Evolutionary conservation across 345 rosid species (phyloP).

Genomic region (Gossypioides kirkii): DNA sequence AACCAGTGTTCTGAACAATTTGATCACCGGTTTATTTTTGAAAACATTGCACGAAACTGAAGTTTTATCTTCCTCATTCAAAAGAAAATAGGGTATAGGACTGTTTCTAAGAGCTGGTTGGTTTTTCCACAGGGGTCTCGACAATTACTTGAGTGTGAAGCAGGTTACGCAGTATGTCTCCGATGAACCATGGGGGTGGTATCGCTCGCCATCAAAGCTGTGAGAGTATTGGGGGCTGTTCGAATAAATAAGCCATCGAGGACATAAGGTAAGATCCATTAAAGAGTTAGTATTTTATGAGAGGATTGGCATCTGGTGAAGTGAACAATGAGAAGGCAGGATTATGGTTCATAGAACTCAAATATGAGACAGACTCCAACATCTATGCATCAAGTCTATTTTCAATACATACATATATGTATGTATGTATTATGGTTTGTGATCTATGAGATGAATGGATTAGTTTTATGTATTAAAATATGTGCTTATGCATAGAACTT

Average conservation of each 20-base stretch:
- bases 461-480: too few species aligned
- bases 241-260: neutral
- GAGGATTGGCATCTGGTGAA: neutral
- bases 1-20: too few species aligned
- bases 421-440: too few species aligned
- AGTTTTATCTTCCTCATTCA: too few species aligned
- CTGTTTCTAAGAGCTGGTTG: neutral
- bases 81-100: neutral
- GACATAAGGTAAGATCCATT: neutral
- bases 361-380: neutral
- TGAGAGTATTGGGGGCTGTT: slow-evolving; percentile 21
- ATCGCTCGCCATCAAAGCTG: slow-evolving; percentile 68
- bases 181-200: slow-evolving; percentile 92
- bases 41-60: too few species aligned
- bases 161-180: slow-evolving; percentile 81
- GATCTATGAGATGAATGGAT: too few species aligned
- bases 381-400: neutral
- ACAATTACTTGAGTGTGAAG: slow-evolving; percentile 84
- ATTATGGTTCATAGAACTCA: neutral
- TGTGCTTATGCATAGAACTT: too few species aligned
- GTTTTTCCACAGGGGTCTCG: slow-evolving; percentile 73
- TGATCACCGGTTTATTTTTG: too few species aligned
- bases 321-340: neutral
- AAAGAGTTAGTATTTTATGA: neutral
- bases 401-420: neutral